phyloP scores from a whole-genome alignment of 768 basidiomycete genomes.

The Russula virescens region DNA sequence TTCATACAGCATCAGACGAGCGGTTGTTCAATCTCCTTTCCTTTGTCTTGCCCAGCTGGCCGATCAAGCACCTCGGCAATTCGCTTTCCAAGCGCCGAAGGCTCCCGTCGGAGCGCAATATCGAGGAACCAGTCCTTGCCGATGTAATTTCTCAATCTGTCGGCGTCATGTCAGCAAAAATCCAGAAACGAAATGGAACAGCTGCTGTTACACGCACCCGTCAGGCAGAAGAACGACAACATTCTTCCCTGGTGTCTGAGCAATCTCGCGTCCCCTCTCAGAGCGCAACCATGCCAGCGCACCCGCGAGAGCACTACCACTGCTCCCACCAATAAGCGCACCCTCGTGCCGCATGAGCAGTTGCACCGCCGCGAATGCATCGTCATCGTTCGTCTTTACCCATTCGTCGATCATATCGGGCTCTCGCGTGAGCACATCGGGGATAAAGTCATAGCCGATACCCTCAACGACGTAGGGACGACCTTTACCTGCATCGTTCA shows the following conservation, averaged over 20 bases:
- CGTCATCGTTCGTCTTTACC: conserved; percentile 82
- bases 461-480: conserved; percentile 79
- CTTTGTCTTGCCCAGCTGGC: not conserved
- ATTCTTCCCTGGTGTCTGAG: conserved; percentile 67
- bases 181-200: not conserved
- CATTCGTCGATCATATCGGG: conserved; percentile 58
- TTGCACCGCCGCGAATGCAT: conserved; percentile 71
- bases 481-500: conserved; percentile 52
- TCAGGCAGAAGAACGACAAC: conserved; percentile 89
- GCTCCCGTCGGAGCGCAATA: conserved; percentile 51
- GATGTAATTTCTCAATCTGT: conserved; percentile 89
- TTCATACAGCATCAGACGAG: not conserved
- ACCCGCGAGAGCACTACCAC: conserved; percentile 79
- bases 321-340: conserved; percentile 89
- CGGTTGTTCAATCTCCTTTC: not conserved
- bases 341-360: conserved; percentile 79
- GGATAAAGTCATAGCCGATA: conserved; percentile 95
- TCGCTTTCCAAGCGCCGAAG: conserved; percentile 45
- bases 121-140: conserved; percentile 88
- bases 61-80: conserved; percentile 40
- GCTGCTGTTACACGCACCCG: conserved; percentile 49
- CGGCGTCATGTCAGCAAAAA: not conserved
- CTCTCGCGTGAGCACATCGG: conserved; percentile 73
- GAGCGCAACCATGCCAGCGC: conserved; percentile 73
- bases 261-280: conserved; percentile 56